Evolutionary conservation across 2,329 filamentous ascomycete species (phyloP), one percentile per base, ranked within the genome.

Genomic region (Neodidymelliopsis sp.): DNA sequence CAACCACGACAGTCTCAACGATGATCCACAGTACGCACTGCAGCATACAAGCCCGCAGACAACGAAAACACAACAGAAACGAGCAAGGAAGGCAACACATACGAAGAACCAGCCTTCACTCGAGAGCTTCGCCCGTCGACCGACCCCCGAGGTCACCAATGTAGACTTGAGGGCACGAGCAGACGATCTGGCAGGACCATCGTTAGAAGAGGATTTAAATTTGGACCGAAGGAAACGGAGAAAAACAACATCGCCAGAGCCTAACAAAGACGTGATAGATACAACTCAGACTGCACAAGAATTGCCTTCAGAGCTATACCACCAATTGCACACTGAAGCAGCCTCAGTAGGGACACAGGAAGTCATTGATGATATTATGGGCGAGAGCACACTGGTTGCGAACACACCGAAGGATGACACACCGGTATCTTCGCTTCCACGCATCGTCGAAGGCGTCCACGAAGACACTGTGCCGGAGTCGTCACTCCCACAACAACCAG

Each of bases 211-310:
- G 28, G 68, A 74, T 6, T 50, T 59, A 12, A 69, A 72, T 35
- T 23, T 57, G 33, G 59, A 53, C 5, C 63, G 68, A 12, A 66
- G 67, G 30, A 77, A 77, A 53, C 65, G 74, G 28, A 67, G 68
- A 31, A 74, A 70, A 41, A 76, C 73, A 1, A 53, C 52, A 10
- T 70, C 70, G 1, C 70, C 70, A 12, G 13, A 36, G 5, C 53
- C 53, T 19, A 20, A 35, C 9, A 11, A 19, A 12, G 24, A 20
- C n/a, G 8, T 33, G 13, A 22, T 25, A 0, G 22, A 24, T 25
- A 28, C 19, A 6, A 27, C n/a, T n/a, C 44, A 49, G 16, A 12
- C 29, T 4, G 19, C 33, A 8, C 19, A 34, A 46, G 36, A 20
- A 29, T 15, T 27, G 27, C 29, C 37, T 16, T 24, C 58, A 12